Percentiles rank a stretch among this genome's conserved stretches.
Conservation (phyloP, 163 green algal species). For the Coccomyxa subellipsoidea region DNA sequence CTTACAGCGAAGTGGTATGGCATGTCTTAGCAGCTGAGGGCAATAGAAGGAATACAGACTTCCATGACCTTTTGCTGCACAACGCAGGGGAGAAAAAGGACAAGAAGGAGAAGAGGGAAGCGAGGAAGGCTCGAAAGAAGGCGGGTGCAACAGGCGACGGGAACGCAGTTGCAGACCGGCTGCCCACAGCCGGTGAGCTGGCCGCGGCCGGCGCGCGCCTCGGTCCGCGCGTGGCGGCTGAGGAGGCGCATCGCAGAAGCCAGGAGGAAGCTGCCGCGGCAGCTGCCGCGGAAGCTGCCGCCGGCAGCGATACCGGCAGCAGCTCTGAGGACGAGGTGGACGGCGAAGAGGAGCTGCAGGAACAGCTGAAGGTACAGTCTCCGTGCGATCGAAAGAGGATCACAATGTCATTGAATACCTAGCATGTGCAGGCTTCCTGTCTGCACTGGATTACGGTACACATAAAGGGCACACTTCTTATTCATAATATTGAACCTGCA, state of each 20-base stretch:
- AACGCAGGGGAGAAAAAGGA: constrained; percentile 28
- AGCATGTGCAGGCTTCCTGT: too few species aligned
- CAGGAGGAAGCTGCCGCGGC: constrained; percentile 10
- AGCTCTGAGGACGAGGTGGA: not conserved
- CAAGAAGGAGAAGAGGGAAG: constrained; percentile 56
- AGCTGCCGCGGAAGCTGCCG: not conserved
- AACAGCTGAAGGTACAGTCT: not conserved
- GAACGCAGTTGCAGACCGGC: not conserved
- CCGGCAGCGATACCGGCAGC: too few species aligned
- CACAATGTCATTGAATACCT: too few species aligned
- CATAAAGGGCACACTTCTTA: too few species aligned
- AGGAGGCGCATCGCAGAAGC: constrained; percentile 18
- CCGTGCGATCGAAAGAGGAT: too few species aligned
- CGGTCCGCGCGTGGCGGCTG: not conserved
- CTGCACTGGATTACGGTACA: too few species aligned
- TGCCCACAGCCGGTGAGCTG: constrained; percentile 7
- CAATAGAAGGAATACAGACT: too few species aligned
- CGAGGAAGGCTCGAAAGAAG: constrained; percentile 49
- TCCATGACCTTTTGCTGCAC: not conserved
- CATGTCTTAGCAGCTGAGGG: too few species aligned
- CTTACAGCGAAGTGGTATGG: too few species aligned
- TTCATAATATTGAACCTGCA: too few species aligned
- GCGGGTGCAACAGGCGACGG: not conserved
- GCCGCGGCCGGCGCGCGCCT: constrained; percentile 12
- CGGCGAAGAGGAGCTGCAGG: not conserved